Base-by-base conservation (phyloP, 2,329 filamentous ascomycete genomes). In the Cladosporium sp. region DNA sequence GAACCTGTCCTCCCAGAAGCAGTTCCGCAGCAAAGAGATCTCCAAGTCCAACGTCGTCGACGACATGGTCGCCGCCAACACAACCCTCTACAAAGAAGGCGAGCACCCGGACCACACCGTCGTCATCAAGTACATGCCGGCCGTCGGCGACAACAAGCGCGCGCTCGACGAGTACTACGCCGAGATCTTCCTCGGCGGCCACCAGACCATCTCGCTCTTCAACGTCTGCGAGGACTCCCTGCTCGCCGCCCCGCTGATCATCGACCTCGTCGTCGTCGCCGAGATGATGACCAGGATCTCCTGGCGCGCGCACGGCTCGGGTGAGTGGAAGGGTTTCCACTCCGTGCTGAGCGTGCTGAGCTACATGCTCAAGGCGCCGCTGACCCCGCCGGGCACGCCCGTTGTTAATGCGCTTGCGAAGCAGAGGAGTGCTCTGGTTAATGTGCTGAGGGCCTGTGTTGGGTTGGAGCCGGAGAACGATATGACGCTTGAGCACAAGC, bases 41-140 rank as follows among this genome's bases (percentile, higher is more conserved):
- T 95, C 89, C 75, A 98, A 98, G 81, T 95, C 89, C 66, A 98
- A 96, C 70, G 93, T 98, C 10, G 93, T 98, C 52, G 93, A 98
- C 70, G 93, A 98, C 77, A 98, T 98, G 93, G 93, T 98, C 56
- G 91, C 89, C 66, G 92, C 93, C 67, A 98, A 98, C 77, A 78
- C 75, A 46, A 84, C 97, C 46, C 80, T 98, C 53, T 98, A 98
- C 79, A 83, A 86, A 73, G 78, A 88, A 66, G 90, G 85, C 63
- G 93, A 98, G 77, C 91, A 97, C 72, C 93, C 93, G 2, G 91
- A 98, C 70, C 93, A 98, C 78, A 95, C 89, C 55, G 93, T 98
- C 55, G 93, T 98, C 63, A 98, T 98, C 84, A 98, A 98, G 83
- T 98, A 98, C 79, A 95, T 98, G 91, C 93, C 93, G 34, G 89